Conservation (phyloP, 208 protist genomes). For the Wallacemonas sp. region DNA sequence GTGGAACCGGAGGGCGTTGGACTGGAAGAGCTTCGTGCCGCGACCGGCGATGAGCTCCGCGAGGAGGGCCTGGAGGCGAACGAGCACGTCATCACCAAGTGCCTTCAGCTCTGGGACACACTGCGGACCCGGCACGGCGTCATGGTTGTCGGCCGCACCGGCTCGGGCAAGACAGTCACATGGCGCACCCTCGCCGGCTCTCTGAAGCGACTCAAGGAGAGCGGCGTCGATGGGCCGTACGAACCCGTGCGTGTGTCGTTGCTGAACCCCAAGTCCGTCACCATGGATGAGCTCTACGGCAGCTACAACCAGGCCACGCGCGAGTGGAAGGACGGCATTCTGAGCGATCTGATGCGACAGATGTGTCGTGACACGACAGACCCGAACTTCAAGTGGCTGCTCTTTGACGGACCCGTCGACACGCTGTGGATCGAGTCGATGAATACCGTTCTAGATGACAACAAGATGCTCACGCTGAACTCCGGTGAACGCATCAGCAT, state of each 20-base stretch:
- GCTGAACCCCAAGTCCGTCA: slow-evolving; percentile 98
- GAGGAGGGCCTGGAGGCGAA: slow-evolving; percentile 76
- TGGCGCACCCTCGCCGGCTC: slow-evolving; percentile 92
- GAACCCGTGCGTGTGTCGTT: slow-evolving; percentile 87
- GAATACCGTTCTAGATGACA: slow-evolving; percentile 99
- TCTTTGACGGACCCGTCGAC: slow-evolving; percentile 98
- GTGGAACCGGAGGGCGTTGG: slow-evolving; percentile 77
- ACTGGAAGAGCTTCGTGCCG: slow-evolving; percentile 83
- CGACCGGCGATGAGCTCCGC: slow-evolving; percentile 73
- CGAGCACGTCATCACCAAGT: slow-evolving; percentile 90
- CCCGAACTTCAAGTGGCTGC: slow-evolving; percentile 95
- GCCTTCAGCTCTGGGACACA: slow-evolving; percentile 96
- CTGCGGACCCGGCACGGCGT: slow-evolving; percentile 96
- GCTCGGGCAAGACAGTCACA: slow-evolving; percentile 94
- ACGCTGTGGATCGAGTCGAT: slow-evolving; percentile 99
- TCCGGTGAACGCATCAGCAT: slow-evolving; percentile 98
- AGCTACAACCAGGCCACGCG: slow-evolving; percentile 95
- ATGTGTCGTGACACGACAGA: slow-evolving; percentile 92
- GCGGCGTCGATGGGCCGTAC: slow-evolving; percentile 81
- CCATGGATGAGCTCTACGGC: slow-evolving; percentile 97
- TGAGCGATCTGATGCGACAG: slow-evolving; percentile 93
- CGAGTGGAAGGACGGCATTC: slow-evolving; percentile 98
- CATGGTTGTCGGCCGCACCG: slow-evolving; percentile 97
- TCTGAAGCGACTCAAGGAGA: slow-evolving; percentile 76
- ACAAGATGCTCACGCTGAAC: slow-evolving; percentile 99